phyloP scores from a whole-genome alignment of 257 asterid species.

The Ocimum tenuiflorum region DNA sequence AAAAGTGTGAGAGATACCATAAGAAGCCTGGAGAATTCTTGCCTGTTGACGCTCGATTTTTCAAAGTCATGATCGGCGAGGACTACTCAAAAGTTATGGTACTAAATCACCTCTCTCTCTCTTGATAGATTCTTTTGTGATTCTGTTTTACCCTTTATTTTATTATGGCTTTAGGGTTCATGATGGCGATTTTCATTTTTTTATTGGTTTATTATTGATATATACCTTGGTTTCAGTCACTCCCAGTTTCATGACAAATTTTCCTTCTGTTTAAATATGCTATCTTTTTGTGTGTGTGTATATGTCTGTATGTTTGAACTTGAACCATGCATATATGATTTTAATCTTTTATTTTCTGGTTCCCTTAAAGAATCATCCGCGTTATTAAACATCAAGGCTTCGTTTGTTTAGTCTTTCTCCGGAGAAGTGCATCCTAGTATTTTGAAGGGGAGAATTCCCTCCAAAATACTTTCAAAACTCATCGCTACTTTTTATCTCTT shows the following conservation, averaged over 20 bases:
- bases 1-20: background rate
- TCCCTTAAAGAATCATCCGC: background rate
- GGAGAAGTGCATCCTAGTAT: too few relatives aligned
- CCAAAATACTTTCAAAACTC: too few relatives aligned
- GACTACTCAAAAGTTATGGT: constrained; percentile 22
- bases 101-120: background rate
- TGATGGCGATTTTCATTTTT: background rate
- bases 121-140: background rate
- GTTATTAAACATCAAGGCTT: too few relatives aligned
- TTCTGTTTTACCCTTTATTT: background rate
- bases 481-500: too few relatives aligned
- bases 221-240: too few relatives aligned
- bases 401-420: too few relatives aligned
- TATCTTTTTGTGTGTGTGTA: background rate
- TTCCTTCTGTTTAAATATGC: too few relatives aligned
- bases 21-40: background rate
- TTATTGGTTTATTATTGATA: too few relatives aligned
- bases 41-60: constrained; percentile 15
- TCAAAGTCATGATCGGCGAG: constrained; percentile 18
- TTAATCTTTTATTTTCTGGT: background rate
- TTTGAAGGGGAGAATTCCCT: too few relatives aligned
- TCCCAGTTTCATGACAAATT: too few relatives aligned
- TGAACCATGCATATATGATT: background rate
- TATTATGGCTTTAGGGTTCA: background rate
- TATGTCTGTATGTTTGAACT: background rate